phyloP scores from a whole-genome alignment of 306 rosid species.

The Arachis stenosperma region DNA sequence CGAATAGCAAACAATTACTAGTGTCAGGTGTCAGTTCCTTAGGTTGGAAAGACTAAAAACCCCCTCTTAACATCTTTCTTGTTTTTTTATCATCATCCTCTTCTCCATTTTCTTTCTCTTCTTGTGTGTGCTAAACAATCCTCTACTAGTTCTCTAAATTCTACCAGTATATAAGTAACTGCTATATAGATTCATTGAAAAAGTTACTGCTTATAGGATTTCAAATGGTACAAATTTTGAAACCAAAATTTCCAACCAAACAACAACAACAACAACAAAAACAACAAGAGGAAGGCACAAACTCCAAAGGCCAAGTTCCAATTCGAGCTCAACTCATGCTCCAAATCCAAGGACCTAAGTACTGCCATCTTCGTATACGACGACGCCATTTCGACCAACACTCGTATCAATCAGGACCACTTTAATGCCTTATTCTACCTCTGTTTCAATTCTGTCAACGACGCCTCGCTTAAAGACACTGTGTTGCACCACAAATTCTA shows the following conservation, averaged over 20 bases:
- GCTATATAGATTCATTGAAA: no score
- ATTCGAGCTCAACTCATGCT: constrained; percentile 63
- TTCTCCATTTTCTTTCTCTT: no score
- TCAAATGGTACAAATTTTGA: constrained; percentile 12
- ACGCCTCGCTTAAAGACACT: constrained; percentile 47
- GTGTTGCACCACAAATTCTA: constrained; percentile 66
- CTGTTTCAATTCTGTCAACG: constrained; percentile 63
- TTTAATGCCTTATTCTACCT: constrained; percentile 87
- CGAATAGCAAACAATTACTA: no score
- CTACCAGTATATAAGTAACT: no score
- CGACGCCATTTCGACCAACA: constrained; percentile 46
- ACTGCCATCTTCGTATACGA: constrained; percentile 64
- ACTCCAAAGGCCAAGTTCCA: constrained; percentile 65
- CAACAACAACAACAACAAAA: constrained; percentile 44
- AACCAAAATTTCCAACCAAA: background rate
- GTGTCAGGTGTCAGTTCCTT: no score
- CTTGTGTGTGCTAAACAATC: no score
- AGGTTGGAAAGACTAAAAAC: no score
- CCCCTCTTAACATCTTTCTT: no score
- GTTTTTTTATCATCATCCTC: no score
- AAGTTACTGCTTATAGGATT: constrained; percentile 31
- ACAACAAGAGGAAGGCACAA: constrained; percentile 54
- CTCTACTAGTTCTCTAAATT: no score
- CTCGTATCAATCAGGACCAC: constrained; percentile 64
- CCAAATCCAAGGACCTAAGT: constrained; percentile 61